phyloP scores from a whole-genome alignment of 129 eudicot species.

The Pseudognaphalium luteoalbum region DNA sequence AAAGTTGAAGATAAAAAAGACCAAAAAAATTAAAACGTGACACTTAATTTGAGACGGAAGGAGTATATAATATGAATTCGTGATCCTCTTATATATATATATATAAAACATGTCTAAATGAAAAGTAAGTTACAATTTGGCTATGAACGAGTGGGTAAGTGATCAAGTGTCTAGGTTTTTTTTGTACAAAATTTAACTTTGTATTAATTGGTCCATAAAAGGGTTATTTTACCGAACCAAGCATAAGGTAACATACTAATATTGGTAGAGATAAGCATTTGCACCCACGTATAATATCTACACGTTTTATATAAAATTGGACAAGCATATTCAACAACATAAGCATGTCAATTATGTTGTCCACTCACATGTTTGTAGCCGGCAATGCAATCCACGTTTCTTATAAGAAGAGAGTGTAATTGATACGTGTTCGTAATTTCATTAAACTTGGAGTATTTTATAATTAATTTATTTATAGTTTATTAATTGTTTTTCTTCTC shows the following conservation, averaged over 20 bases:
- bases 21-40: too few relatives aligned
- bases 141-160: not conserved
- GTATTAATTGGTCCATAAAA: constrained; percentile 14
- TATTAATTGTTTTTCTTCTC: too few relatives aligned
- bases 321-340: constrained; percentile 32
- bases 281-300: constrained; percentile 8
- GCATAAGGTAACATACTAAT: constrained; percentile 2
- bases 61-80: too few relatives aligned
- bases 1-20: too few relatives aligned
- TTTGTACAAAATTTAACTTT: constrained; percentile 15
- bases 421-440: constrained; percentile 11
- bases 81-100: too few relatives aligned
- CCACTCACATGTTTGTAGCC: constrained; percentile 35
- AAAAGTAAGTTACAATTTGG: not conserved
- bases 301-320: constrained; percentile 17
- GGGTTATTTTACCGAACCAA: constrained; percentile 19
- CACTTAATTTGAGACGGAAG: too few relatives aligned
- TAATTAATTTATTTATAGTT: too few relatives aligned
- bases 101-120: not conserved
- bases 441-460: too few relatives aligned
- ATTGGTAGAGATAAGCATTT: constrained; percentile 15
- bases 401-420: not conserved
- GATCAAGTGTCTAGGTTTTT: constrained; percentile 18
- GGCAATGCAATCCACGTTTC: constrained; percentile 40
- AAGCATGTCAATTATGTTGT: constrained; percentile 36